phyloP scores from a whole-genome alignment of 2,329 filamentous ascomycete genomes.

The Hymenoscyphus repandus region DNA sequence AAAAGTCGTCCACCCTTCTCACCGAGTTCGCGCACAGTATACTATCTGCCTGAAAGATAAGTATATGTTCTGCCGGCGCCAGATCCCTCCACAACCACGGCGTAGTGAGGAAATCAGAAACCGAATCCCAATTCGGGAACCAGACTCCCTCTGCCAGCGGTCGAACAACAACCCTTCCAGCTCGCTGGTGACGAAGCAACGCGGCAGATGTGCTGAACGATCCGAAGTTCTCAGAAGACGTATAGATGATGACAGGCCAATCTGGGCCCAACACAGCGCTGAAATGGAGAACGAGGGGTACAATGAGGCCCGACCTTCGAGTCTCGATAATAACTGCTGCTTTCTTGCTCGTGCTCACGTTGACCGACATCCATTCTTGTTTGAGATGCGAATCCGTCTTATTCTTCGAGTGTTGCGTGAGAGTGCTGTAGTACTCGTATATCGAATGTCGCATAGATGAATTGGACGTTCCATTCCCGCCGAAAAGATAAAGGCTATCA shows the following conservation, averaged over 20 bases:
- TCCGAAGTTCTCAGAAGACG: conserved; percentile 25
- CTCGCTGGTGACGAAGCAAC: conserved; percentile 33
- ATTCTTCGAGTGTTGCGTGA: not conserved
- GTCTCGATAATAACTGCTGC: conserved; percentile 37
- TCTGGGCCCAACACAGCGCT: conserved; percentile 36
- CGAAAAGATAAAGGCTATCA: not conserved
- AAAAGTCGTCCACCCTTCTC: conserved; percentile 13
- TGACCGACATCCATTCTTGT: conserved; percentile 10
- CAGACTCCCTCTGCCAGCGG: conserved; percentile 33
- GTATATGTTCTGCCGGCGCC: conserved; percentile 44
- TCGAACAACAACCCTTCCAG: conserved; percentile 33
- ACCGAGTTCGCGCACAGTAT: conserved; percentile 45
- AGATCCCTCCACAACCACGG: conserved; percentile 42
- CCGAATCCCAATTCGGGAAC: conserved; percentile 32
- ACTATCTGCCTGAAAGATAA: conserved; percentile 50
- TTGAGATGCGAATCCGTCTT: conserved; percentile 3
- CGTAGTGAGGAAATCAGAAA: conserved; percentile 32
- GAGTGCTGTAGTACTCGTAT: conserved; percentile 4
- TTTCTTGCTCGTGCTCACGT: conserved; percentile 24
- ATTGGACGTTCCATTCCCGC: conserved; percentile 1
- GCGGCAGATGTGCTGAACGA: conserved; percentile 32
- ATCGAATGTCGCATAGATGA: not conserved
- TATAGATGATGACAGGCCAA: conserved; percentile 42
- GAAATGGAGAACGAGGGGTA: conserved; percentile 37
- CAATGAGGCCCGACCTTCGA: conserved; percentile 29